Percentiles rank a stretch among this genome's conserved stretches.
Conservation (phyloP, 148 eudicot genomes). For the Chenopodium quinoa region DNA sequence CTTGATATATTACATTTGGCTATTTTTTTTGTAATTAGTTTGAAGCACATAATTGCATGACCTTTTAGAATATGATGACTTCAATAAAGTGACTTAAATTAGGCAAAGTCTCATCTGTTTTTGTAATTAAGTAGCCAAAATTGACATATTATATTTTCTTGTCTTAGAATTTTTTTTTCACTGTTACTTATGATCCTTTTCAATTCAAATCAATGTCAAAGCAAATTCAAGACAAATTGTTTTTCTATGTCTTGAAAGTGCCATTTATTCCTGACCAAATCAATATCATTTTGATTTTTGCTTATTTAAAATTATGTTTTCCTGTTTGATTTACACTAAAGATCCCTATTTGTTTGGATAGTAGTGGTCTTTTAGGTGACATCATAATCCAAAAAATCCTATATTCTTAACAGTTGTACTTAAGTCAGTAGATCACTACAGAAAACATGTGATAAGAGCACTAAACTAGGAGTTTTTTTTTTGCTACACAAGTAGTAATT, state of each 20-base stretch:
- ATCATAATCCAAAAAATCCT: not conserved
- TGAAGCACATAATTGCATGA: not conserved
- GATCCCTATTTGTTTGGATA: not conserved
- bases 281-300: conserved; percentile 6
- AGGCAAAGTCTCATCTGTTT: not conserved
- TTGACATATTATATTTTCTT: conserved; percentile 11
- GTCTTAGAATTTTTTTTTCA: not conserved
- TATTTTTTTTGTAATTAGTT: too few species aligned
- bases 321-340: not conserved
- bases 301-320: not conserved
- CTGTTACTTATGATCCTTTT: not conserved
- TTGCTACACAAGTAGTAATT: not conserved
- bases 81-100: not conserved
- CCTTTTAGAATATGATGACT: not conserved
- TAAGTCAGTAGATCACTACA: not conserved
- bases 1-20: too few species aligned
- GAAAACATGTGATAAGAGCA: conserved; percentile 1
- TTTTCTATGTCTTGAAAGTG: too few species aligned
- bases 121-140: not conserved
- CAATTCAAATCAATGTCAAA: conserved; percentile 13
- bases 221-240: not conserved
- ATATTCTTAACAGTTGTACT: not conserved
- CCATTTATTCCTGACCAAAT: not conserved
- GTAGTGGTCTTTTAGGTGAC: conserved; percentile 5
- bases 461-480: not conserved